Conservation (phyloP, 306 rosid species). For the Pyrus pyrifolia region DNA sequence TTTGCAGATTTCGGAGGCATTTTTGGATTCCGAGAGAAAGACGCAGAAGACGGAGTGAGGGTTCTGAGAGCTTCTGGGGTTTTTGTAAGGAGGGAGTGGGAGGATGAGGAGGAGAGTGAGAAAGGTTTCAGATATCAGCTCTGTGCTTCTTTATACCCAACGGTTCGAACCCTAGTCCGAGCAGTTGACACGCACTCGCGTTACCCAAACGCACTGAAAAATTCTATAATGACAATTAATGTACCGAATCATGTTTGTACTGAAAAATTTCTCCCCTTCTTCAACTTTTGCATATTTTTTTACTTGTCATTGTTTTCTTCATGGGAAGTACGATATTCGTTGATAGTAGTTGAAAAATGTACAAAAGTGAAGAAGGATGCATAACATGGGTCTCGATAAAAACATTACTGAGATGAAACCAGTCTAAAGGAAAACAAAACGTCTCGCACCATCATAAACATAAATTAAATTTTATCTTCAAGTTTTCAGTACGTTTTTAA, state of each 20-base stretch:
- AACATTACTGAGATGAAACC: rapidly evolving
- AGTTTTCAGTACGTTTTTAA: too few species aligned
- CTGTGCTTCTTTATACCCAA: conserved; percentile 4
- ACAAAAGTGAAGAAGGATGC: too few species aligned
- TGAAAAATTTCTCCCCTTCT: too few species aligned
- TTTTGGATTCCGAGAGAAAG: background rate
- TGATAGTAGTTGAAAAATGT: too few species aligned
- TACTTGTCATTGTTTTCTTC: too few species aligned
- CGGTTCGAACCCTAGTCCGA: conserved; percentile 5
- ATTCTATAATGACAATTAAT: too few species aligned
- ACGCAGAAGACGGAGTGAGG: background rate
- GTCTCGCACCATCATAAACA: too few species aligned
- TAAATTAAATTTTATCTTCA: too few species aligned
- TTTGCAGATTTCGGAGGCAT: conserved; percentile 94
- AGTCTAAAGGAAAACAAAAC: rapidly evolving
- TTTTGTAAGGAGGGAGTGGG: background rate
- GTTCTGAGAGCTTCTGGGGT: conserved; percentile 8
- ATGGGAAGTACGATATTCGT: too few species aligned
- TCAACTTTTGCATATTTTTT: too few species aligned
- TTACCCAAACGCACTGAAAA: too few species aligned
- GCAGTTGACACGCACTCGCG: background rate
- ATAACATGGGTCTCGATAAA: too few species aligned
- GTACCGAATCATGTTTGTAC: rapidly evolving
- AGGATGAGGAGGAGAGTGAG: background rate
- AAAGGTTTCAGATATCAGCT: background rate